A percentile compares a stretch with the other conserved stretches of the same genome.
Conservation (phyloP, 139 green algal species). For the Diplosphaera chodatii region DNA sequence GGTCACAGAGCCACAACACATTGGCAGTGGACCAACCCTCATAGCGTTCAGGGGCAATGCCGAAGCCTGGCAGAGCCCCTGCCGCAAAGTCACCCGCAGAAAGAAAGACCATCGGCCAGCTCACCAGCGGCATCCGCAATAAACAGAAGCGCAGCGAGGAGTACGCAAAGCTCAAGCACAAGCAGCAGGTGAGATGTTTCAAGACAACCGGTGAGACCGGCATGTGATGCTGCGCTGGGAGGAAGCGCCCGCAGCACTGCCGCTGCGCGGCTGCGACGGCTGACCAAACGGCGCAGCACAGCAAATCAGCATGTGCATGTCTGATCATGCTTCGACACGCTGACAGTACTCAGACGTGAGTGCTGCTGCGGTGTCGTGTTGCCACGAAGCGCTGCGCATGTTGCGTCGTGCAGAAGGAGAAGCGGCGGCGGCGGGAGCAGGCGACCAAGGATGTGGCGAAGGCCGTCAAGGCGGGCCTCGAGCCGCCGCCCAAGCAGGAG, state of each 20-base stretch:
- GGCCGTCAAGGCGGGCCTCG: constrained; percentile 56
- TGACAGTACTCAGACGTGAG: no score
- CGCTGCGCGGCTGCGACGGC: no score
- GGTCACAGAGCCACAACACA: no score
- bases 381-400: no score
- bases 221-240: no score
- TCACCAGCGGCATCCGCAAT: constrained; percentile 75
- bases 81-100: background rate
- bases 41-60: background rate
- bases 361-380: no score
- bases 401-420: constrained; percentile 49
- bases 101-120: constrained; percentile 53
- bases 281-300: no score
- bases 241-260: no score
- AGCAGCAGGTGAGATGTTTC: constrained; percentile 64
- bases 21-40: no score
- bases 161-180: constrained; percentile 76
- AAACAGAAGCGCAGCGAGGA: constrained; percentile 67
- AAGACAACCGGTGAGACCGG: no score
- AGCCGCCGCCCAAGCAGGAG: constrained; percentile 56
- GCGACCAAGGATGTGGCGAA: constrained; percentile 52
- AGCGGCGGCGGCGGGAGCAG: constrained; percentile 59
- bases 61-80: background rate
- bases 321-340: no score
- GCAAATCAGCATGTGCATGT: no score